Base-by-base conservation (phyloP, 257 asterid genomes). In the Thymus quinquecostatus region DNA sequence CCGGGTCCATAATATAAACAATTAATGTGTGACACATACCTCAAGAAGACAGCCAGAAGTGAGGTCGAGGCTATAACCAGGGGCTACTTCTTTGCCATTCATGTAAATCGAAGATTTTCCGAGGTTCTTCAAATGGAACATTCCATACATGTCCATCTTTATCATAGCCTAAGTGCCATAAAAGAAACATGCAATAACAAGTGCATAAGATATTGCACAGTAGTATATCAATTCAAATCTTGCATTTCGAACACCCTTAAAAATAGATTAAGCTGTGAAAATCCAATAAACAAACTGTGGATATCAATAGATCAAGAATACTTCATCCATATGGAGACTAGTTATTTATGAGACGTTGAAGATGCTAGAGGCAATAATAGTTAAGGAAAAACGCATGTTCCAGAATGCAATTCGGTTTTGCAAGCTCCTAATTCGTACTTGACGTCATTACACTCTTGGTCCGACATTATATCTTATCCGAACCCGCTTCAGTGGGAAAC, bases 41-140 rank as follows among this genome's bases (percentile, higher is more conserved):
- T 90, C 88, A 63, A 90, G 75, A 54, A 90, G 82, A 79, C 86
- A 90, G 69, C 88, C 87, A 43, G 86, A 73, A 56, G 36, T 10
- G 44, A 90, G 88, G 78, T 21, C 6, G 66, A 70, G 38, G 70
- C 74, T 82, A 44, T 77, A 73, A 47, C 80, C 76, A 5, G 83
- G 47, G 33, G 60, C 59, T 53, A 88, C 79, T 49, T 64, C 85
- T 60, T 64, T 82, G 48, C 87, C 92, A 59, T 86, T 86, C 30
- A 87, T 79, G 30, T 40, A 78, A 11, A 86, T 74, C 5, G 84
- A 44, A 45, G 8, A 40, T 75, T 76, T 88, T 33, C 96, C 96
- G 1, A 81, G 71, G 81, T 90, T 90, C 78, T 60, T 84, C 76
- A 87, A 70, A 54, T 69, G 88, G 78, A 87, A 90, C 59, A 64